Evolutionary conservation across 2,329 filamentous ascomycete genomes (phyloP).

Genomic region (Neopestalotiopsis rosae): DNA sequence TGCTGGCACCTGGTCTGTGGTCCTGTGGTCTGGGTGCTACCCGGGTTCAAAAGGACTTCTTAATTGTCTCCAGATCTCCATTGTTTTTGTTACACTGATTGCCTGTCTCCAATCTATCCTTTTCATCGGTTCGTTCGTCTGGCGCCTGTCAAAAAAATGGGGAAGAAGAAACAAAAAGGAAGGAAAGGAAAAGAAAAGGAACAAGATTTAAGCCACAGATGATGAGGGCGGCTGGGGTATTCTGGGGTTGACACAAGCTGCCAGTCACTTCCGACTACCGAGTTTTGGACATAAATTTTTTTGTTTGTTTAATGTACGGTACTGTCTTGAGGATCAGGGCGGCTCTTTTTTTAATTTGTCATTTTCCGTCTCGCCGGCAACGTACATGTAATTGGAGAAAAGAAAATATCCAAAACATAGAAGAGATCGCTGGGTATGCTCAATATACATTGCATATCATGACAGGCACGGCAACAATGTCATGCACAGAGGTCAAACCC

Average conservation of each 20-base stretch:
- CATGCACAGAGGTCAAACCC: not conserved
- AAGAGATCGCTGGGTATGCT: too few species aligned
- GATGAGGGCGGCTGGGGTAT: not conserved
- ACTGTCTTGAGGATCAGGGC: not conserved
- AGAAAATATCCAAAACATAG: too few species aligned
- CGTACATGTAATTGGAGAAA: not conserved
- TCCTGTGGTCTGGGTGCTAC: not conserved
- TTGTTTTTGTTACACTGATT: not conserved
- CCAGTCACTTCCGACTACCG: not conserved
- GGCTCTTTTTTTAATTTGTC: not conserved
- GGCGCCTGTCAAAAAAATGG: not conserved
- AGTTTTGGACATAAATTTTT: not conserved
- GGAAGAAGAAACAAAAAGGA: not conserved
- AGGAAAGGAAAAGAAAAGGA: not conserved
- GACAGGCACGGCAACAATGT: not conserved
- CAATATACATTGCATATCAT: not conserved
- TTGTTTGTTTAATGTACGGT: not conserved
- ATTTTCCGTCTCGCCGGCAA: not conserved
- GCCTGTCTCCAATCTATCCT: not conserved
- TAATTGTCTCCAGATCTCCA: not conserved
- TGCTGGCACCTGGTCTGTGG: too few species aligned
- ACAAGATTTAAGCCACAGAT: slow-evolving; percentile 7
- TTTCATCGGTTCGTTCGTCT: not conserved
- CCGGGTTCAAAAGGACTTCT: not conserved
- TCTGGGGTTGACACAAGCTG: not conserved